Base-by-base conservation (phyloP, 768 basidiomycete genomes). In the Tylopilus vinaceipallidus region DNA sequence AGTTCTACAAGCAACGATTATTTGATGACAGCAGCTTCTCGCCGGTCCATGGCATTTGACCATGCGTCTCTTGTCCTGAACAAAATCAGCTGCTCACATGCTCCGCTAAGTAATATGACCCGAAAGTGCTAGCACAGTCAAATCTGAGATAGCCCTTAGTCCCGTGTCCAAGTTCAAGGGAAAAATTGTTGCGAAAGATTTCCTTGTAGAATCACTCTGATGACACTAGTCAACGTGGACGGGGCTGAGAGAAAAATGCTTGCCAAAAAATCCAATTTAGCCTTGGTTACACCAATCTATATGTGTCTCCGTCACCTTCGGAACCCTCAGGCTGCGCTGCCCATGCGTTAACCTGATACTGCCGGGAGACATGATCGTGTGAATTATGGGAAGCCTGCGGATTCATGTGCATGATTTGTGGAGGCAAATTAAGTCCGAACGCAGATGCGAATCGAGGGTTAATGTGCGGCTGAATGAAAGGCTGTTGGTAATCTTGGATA, bases 401-500 rank as follows among this genome's bases (percentile, higher is more conserved):
- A 45, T 43, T 41, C 61, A 61, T 49, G 60, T 67, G 38, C 62
- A 61, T 49, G 60, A 68, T 24, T 34, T 45, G 39, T 20, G 64
- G 17, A 43, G 58, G 49, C 71, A 66, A 42, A 42, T 74, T 71
- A 49, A 83, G 64, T 22, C 82, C 85, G 54, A 88, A 86, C 24
- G 71, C 70, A 27, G 80, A 77, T 13, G 87, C 86, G 66, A 91
- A 91, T 11, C 83, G 77, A 9, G 89, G 89, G 58, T 91, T 91
- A 50, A 91, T 91, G 60, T 91, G 89, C 6, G 89, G 89, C 55
- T 89, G 86, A n/a, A 89, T 73, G 61, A 73, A 62, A 26, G 60
- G 53, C 39, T 62, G 67, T 16, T 41, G 39, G 20, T 61, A 64
- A 45, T 48, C 47, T 42, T 57, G 49, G 7, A 52, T 39, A 37